Evolutionary conservation across 2,329 filamentous ascomycete species (phyloP).

Genomic region (Ophiostoma montium): DNA sequence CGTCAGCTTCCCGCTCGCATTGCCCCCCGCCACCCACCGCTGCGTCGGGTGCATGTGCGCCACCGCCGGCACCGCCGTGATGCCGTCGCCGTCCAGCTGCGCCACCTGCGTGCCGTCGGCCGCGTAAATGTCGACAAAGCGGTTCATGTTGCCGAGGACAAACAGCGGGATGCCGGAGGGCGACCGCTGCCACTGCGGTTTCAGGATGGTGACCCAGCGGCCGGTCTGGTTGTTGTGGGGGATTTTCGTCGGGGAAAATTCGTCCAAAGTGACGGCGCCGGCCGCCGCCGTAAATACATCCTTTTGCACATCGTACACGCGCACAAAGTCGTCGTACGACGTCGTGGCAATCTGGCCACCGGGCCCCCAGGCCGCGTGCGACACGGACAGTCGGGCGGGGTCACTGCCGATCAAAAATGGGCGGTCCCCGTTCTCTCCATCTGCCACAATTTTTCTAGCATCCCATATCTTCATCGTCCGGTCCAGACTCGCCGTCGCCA

Average conservation of each 20-base stretch:
- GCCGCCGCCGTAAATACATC: constrained; percentile 26
- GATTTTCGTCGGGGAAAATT: constrained; percentile 57
- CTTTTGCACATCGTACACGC: constrained; percentile 72
- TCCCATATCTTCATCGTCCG: constrained; percentile 89
- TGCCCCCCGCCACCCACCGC: constrained; percentile 89
- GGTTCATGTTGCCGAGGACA: constrained; percentile 92
- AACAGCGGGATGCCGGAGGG: constrained; percentile 73
- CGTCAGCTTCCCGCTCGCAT: constrained; percentile 81
- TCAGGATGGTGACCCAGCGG: constrained; percentile 74
- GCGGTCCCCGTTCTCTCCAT: constrained; percentile 21
- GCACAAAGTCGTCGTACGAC: constrained; percentile 89
- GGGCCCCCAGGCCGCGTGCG: constrained; percentile 79
- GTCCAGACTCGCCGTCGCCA: constrained; percentile 83
- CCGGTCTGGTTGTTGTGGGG: constrained; percentile 93
- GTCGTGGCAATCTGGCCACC: constrained; percentile 80
- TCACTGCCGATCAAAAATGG: constrained; percentile 71
- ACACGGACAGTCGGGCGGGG: constrained; percentile 69
- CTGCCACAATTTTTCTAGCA: constrained; percentile 38
- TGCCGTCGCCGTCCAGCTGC: constrained; percentile 74
- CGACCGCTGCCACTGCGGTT: constrained; percentile 73
- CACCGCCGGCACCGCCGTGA: constrained; percentile 88
- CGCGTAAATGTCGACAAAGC: constrained; percentile 85
- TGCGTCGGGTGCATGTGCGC: constrained; percentile 75
- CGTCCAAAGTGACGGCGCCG: constrained; percentile 15
- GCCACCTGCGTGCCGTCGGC: constrained; percentile 65